Base-by-base conservation (phyloP, 2,329 filamentous ascomycete genomes). In the Trichoderma harzianum region DNA sequence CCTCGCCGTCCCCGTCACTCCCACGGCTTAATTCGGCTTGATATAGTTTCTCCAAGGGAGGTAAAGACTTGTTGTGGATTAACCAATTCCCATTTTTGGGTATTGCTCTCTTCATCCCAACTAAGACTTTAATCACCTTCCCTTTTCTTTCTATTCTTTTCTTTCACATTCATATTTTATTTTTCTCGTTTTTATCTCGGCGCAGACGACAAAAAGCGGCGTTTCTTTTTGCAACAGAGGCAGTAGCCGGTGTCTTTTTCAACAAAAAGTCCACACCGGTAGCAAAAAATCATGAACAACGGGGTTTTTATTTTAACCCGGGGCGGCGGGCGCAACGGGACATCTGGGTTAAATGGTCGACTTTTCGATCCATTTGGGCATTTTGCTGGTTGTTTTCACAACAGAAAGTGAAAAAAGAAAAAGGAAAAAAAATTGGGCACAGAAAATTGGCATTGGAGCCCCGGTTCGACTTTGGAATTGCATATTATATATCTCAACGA, bases 211-310 rank as follows among this genome's bases (percentile, higher is more conserved):
- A 62, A 51, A 65, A 55, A 55, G 51, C 70, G 70, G 70, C 70
- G 66, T 60, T 69, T 58, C 14, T 47, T 62, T n/a, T 39, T 65
- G 65, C 73, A 66, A 66, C 70, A 74, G 72, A 73, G 72, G 73
- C 74, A 73, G 71, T 16, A 62, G 39, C 32, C 71, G 69, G 79
- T 81, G 78, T 80, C 79, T 81, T 82, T 82, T 82, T 82, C 80
- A 82, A 82, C 80, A 82, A 82, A 82, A 81, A 82, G 80, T 36
- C 75, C n/a, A 78, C 80, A 80, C 79, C 76, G 79, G 76, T 78
- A 64, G 28, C 39, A 60, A 21, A n/a, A 66, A 21, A 62, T 70
- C 18, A 57, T 64, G 39, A 65, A 65, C 30, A 55, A 69, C 53
- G 51, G 61, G 58, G 28, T 36, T n/a, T 26, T 14, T 43, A 32